These are phyloP conservation scores for Monosporascus sp. DNA, from an alignment of 2,329 filamentous ascomycete genomes.

Conservation along the genomic window DNA sequence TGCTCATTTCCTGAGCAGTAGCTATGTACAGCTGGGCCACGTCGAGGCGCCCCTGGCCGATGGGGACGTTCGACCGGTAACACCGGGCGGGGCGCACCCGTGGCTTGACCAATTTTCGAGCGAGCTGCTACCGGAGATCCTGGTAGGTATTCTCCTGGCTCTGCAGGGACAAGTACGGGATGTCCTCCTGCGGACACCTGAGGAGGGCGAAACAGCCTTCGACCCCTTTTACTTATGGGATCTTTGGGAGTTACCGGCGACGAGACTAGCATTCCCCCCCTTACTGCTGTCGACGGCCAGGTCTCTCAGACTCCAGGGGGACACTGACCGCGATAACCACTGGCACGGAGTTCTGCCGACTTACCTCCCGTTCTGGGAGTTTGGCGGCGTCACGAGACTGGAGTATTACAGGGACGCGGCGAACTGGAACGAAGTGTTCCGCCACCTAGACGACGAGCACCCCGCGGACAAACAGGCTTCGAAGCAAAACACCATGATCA, in stretches of 20 bases:
- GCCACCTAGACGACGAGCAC: too few relatives aligned
- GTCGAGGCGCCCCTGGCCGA: neutral
- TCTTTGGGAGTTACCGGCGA: neutral
- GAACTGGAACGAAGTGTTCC: neutral
- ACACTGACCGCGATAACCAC: neutral
- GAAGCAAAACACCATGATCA: neutral
- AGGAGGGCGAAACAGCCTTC: neutral
- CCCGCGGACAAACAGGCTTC: neutral
- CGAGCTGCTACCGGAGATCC: neutral
- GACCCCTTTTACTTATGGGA: neutral
- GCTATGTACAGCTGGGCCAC: neutral
- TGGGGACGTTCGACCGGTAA: neutral
- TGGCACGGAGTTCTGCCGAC: neutral
- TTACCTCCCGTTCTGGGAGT: neutral
- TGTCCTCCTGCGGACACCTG: neutral
- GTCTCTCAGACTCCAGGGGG: neutral
- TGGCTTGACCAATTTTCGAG: neutral
- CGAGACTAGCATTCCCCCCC: neutral
- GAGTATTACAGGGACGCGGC: neutral
- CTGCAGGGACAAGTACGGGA: neutral
- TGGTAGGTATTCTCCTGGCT: neutral
- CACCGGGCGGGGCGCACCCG: neutral
- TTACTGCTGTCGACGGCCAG: neutral
- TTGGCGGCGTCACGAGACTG: neutral
- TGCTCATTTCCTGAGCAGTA: neutral